These are phyloP conservation scores for Hericium coralloides DNA, from an alignment of 768 basidiomycete species.

Conservation along the genomic window DNA sequence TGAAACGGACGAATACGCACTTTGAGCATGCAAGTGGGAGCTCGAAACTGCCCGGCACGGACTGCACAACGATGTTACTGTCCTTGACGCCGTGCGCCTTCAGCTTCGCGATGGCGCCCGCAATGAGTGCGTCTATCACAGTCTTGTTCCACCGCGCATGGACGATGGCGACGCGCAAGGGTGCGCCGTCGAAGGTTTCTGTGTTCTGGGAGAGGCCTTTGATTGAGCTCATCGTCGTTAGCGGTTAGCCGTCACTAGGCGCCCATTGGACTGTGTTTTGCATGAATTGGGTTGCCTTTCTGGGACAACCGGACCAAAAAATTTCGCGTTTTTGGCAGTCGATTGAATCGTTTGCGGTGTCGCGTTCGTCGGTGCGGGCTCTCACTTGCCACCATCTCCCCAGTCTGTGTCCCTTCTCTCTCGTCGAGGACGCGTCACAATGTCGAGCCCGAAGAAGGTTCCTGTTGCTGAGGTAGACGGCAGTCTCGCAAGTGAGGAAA, in stretches of 20 bases:
- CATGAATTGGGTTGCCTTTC: neutral
- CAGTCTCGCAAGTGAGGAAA: constrained; percentile 41
- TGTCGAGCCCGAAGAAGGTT: neutral
- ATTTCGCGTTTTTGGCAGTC: neutral
- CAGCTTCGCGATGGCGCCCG: constrained; percentile 72
- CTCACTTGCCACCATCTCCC: neutral
- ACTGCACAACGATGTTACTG: constrained; percentile 82
- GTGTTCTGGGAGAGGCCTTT: constrained; percentile 66
- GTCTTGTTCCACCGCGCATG: constrained; percentile 93
- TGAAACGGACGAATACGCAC: constrained; percentile 35
- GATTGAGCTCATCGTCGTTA: constrained; percentile 38
- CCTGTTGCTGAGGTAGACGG: constrained; percentile 23
- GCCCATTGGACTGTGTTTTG: constrained; percentile 11
- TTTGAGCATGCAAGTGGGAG: constrained; percentile 77
- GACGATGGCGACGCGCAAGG: constrained; percentile 82
- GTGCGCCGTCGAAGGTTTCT: constrained; percentile 65
- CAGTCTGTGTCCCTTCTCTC: neutral
- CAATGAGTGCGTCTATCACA: constrained; percentile 79
- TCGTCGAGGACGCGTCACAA: neutral
- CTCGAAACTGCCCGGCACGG: constrained; percentile 93
- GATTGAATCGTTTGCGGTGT: neutral
- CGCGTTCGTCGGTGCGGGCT: neutral
- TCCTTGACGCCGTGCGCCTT: constrained; percentile 82
- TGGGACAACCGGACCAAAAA: neutral
- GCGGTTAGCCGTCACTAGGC: neutral